These are phyloP conservation scores for Silene vulgaris DNA, from an alignment of 179 eudicot genomes.

Conservation along the genomic window DNA sequence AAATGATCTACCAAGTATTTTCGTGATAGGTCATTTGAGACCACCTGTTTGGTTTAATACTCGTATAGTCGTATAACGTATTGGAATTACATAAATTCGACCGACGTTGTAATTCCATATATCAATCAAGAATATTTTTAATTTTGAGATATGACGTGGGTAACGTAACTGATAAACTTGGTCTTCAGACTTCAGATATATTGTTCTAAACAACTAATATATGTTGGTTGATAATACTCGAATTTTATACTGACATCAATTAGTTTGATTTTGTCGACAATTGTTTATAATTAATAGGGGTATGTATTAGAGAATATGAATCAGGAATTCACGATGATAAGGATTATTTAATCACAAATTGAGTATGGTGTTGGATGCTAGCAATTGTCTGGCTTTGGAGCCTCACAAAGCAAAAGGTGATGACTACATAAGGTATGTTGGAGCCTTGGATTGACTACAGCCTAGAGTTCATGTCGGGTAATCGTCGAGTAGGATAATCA, in stretches of 20 bases:
- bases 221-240: not conserved
- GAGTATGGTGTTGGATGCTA: slow-evolving; percentile 9
- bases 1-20: no score
- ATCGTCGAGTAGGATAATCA: no score
- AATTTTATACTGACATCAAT: not conserved
- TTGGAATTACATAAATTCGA: no score
- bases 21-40: no score
- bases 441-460: no score
- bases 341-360: not conserved
- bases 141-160: not conserved
- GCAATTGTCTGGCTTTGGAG: slow-evolving; percentile 14
- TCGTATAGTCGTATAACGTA: no score
- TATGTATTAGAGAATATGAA: not conserved
- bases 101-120: not conserved
- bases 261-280: not conserved
- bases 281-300: not conserved
- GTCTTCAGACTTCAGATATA: slow-evolving; percentile 1
- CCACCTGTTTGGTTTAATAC: no score
- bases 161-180: not conserved
- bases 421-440: not conserved
- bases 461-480: no score
- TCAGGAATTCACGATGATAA: not conserved
- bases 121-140: no score
- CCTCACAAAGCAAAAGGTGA: not conserved
- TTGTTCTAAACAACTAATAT: not conserved